A percentile compares a stretch with the other conserved stretches of the same genome.
Evolutionary conservation across 129 eudicot species (phyloP).

Genomic region (Glebionis coronaria): DNA sequence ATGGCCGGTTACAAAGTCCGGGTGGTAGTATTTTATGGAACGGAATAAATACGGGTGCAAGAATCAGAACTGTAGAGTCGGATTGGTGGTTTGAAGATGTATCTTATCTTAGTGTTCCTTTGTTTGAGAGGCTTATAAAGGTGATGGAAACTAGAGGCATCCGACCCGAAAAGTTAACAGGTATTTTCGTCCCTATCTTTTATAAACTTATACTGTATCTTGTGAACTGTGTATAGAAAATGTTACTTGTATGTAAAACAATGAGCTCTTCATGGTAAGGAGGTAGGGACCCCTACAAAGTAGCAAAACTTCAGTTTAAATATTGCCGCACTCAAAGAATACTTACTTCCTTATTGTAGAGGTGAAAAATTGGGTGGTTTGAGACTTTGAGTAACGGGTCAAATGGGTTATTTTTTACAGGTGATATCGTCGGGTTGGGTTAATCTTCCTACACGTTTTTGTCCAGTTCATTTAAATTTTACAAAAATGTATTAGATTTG

Average conservation of each 20-base stretch:
- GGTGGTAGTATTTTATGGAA: conserved; percentile 98
- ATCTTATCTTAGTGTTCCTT: conserved; percentile 64
- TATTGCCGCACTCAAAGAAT: no score
- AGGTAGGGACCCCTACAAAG: not conserved
- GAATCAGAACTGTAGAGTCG: conserved; percentile 67
- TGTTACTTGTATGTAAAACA: not conserved
- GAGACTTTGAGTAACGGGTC: no score
- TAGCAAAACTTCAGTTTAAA: not conserved
- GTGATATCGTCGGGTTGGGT: not conserved
- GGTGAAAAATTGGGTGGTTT: no score
- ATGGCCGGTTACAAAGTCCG: conserved; percentile 94
- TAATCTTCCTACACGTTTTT: not conserved
- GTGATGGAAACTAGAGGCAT: conserved; percentile 71
- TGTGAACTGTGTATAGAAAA: not conserved
- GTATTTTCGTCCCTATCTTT: conserved; percentile 25
- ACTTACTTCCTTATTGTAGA: no score
- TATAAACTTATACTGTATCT: no score
- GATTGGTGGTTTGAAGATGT: conserved; percentile 98
- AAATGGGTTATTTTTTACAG: not conserved
- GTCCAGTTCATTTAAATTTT: not conserved
- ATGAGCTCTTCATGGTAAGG: not conserved
- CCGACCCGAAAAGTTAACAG: conserved; percentile 69
- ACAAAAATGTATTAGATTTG: no score
- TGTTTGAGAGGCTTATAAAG: conserved; percentile 68
- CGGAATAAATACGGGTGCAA: conserved; percentile 95